Percentiles rank a stretch among this genome's conserved stretches.
These are phyloP conservation scores for Fonsecaea multimorphosa DNA, from an alignment of 2,329 filamentous ascomycete genomes.

Conservation along the genomic window DNA sequence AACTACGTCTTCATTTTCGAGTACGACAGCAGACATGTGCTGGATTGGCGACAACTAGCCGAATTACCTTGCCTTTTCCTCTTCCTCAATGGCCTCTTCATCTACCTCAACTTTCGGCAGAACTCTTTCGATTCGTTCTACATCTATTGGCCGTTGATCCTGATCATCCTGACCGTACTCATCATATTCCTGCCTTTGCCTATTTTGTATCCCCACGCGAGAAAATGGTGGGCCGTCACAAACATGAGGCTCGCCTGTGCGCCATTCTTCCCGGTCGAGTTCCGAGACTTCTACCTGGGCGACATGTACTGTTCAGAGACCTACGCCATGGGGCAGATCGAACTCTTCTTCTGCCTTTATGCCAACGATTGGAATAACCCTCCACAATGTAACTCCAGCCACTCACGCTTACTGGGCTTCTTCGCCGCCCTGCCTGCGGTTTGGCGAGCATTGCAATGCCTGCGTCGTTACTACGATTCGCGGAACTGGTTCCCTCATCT, in stretches of 20 bases:
- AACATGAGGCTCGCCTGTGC: constrained; percentile 85
- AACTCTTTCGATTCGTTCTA: constrained; percentile 72
- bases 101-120: constrained; percentile 87
- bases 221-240: constrained; percentile 88
- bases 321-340: constrained; percentile 86
- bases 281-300: constrained; percentile 94
- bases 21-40: constrained; percentile 81
- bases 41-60: constrained; percentile 88
- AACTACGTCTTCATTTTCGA: constrained; percentile 98
- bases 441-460: constrained; percentile 88
- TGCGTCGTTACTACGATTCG: constrained; percentile 88
- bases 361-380: constrained; percentile 77
- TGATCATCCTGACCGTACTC: constrained; percentile 71
- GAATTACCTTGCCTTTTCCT: constrained; percentile 87
- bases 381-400: constrained; percentile 78
- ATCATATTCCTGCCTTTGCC: constrained; percentile 79
- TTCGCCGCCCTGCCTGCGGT: constrained; percentile 82
- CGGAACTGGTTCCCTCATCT: constrained; percentile 88
- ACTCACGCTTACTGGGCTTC: constrained; percentile 85
- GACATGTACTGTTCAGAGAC: constrained; percentile 98
- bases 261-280: constrained; percentile 90
- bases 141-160: constrained; percentile 82
- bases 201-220: constrained; percentile 74
- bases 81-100: constrained; percentile 73
- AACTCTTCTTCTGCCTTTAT: constrained; percentile 94